phyloP scores from a whole-genome alignment of 2,329 filamentous ascomycete genomes.

The Pseudogymnoascus sp. region DNA sequence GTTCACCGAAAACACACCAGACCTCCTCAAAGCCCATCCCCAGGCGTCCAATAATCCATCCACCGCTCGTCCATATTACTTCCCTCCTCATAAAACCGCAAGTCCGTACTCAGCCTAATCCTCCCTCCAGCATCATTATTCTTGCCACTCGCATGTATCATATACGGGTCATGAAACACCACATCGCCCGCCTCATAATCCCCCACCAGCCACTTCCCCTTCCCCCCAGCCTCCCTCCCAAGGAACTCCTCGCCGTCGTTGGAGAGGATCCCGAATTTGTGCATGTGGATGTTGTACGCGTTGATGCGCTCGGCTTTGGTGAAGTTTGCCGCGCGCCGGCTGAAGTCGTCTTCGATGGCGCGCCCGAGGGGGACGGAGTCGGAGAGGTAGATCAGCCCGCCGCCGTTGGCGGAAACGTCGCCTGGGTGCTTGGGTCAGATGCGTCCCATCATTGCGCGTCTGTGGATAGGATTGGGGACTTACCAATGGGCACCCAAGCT shows the following conservation, averaged over 20 bases:
- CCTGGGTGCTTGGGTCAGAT: conserved; percentile 23
- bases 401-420: conserved; percentile 28
- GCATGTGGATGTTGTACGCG: not conserved
- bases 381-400: conserved; percentile 35
- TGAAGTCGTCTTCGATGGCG: conserved; percentile 33
- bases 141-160: conserved; percentile 30
- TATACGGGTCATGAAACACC: conserved; percentile 36
- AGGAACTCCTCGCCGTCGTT: conserved; percentile 16
- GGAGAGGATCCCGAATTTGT: not conserved
- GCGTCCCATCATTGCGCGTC: not conserved
- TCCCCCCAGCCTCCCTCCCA: conserved; percentile 17
- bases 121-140: conserved; percentile 32
- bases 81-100: conserved; percentile 33
- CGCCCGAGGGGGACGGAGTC: conserved; percentile 28
- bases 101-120: conserved; percentile 34
- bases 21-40: not conserved
- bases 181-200: conserved; percentile 33
- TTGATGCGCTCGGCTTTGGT: not conserved
- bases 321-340: conserved; percentile 4
- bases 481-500: conserved; percentile 44
- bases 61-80: conserved; percentile 25
- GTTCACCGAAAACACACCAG: not conserved
- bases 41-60: conserved; percentile 30
- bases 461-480: conserved; percentile 9
- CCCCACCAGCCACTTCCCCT: conserved; percentile 26